Evolutionary conservation across 345 rosid species (phyloP).

Genomic region (Eucalyptus paniculata): DNA sequence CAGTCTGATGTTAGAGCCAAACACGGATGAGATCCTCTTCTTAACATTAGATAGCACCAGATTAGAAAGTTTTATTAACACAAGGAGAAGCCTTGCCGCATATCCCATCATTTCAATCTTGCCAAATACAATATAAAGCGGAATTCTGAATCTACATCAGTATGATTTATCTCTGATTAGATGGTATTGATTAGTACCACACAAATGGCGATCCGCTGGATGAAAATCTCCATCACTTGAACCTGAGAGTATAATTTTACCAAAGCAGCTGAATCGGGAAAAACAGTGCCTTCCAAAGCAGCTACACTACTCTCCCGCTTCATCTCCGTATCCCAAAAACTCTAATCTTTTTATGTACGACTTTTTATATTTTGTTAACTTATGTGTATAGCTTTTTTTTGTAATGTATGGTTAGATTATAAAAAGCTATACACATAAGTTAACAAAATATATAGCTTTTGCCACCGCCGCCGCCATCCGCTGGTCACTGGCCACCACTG

Average conservation of each 20-base stretch:
- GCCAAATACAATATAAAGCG: not conserved
- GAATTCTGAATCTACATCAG: not conserved
- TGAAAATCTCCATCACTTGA: not conserved
- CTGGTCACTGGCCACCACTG: no score
- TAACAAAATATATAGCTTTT: no score
- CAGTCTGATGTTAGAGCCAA: not conserved
- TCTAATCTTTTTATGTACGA: no score
- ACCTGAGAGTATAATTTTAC: not conserved
- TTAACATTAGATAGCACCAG: not conserved
- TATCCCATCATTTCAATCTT: not conserved
- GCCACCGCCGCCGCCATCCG: no score
- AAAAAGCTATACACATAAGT: no score
- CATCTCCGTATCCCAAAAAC: not conserved
- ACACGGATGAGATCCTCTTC: not conserved
- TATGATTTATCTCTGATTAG: not conserved
- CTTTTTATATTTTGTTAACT: not conserved
- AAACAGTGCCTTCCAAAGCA: not conserved
- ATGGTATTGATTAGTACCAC: not conserved
- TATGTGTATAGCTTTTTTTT: no score
- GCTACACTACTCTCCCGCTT: not conserved
- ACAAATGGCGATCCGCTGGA: not conserved
- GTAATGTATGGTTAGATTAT: no score
- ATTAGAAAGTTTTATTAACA: not conserved
- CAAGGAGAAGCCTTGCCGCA: not conserved
- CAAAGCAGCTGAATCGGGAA: not conserved